Base-by-base conservation (phyloP, 768 basidiomycete genomes). In the Leccinum incarnatum region DNA sequence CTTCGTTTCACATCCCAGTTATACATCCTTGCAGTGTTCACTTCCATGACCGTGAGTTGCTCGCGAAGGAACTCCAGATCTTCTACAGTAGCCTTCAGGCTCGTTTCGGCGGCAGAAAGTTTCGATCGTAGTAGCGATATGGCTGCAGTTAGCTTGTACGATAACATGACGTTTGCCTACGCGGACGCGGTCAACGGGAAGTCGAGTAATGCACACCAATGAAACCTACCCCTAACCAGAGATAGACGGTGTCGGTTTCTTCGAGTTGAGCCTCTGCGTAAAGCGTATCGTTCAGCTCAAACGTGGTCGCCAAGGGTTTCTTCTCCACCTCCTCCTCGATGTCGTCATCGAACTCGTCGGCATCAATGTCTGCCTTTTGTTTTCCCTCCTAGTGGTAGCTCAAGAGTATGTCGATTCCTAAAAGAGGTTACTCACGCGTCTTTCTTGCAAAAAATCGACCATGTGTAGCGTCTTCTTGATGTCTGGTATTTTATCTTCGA, bases 111-210 rank as follows among this genome's bases (percentile, higher is more conserved):
- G 0, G 81, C 78, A 0, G 77, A 73, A 29, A 95, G 83, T 74
- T 98, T 98, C 25, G 83, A 81, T 56, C 80, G 74, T 0, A 99
- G 77, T 8, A 98, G 81, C 1, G 80, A 71, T 56, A 89, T 82
- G 2, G 97, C 97, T 15, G 83, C 85, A 1, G 84, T 81, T 25
- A 96, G 76, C 61, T 89, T 89, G 77, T 99, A 99, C 1, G 94
- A 91, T 2, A 99, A 79, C 96, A 98, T 98, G 2, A 95, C 93
- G 62, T 98, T 98, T 7, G 97, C 97, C 96, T 98, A 62, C 10
- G 36, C 14, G n/a, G 15, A 53, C 23, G 4, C 10, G 27, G 40
- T 52, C 54, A 54, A 21, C 10, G 5, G 5, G 30, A 57, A 47
- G 49, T 15, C 15, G 19, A 0, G 15, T 8, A 5, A 27, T 12